Conservation (phyloP, 768 basidiomycete genomes). For the Gelatoporia subvermispora region DNA sequence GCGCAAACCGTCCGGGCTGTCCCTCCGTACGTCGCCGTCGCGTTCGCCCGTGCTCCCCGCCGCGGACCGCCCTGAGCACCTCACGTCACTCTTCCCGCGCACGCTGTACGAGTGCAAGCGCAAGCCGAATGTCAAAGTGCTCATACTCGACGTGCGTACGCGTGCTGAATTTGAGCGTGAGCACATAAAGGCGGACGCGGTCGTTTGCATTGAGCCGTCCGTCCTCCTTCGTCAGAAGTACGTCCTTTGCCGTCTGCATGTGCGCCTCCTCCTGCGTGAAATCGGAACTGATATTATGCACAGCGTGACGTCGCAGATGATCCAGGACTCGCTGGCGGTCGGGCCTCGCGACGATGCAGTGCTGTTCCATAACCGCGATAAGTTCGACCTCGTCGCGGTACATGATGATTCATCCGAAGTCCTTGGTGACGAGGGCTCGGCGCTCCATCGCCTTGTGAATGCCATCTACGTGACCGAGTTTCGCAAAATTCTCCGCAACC, state of each 20-base stretch:
- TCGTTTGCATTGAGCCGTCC: slow-evolving; percentile 83
- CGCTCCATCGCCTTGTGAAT: slow-evolving; percentile 55
- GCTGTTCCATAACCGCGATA: slow-evolving; percentile 80
- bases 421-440: slow-evolving; percentile 43
- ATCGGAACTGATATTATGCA: too few species aligned
- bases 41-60: slow-evolving; percentile 27
- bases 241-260: slow-evolving; percentile 22
- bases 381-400: slow-evolving; percentile 83
- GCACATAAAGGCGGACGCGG: slow-evolving; percentile 61
- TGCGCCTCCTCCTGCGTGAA: too few species aligned
- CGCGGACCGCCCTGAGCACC: slow-evolving; percentile 39
- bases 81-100: slow-evolving; percentile 55
- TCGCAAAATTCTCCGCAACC: slow-evolving; percentile 61
- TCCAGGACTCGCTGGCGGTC: slow-evolving; percentile 73
- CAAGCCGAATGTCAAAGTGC: slow-evolving; percentile 45
- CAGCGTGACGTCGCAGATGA: slow-evolving; percentile 59
- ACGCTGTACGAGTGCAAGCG: slow-evolving; percentile 56
- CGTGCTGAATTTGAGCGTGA: slow-evolving; percentile 73
- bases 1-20: slow-evolving; percentile 38
- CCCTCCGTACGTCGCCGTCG: slow-evolving; percentile 31
- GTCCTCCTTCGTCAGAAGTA: slow-evolving; percentile 68
- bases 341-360: slow-evolving; percentile 65
- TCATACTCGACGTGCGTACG: slow-evolving; percentile 81
- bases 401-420: slow-evolving; percentile 67
- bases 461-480: slow-evolving; percentile 75